phyloP scores from a whole-genome alignment of 192 early-diverging fungal species.

The Diversispora epigaea region DNA sequence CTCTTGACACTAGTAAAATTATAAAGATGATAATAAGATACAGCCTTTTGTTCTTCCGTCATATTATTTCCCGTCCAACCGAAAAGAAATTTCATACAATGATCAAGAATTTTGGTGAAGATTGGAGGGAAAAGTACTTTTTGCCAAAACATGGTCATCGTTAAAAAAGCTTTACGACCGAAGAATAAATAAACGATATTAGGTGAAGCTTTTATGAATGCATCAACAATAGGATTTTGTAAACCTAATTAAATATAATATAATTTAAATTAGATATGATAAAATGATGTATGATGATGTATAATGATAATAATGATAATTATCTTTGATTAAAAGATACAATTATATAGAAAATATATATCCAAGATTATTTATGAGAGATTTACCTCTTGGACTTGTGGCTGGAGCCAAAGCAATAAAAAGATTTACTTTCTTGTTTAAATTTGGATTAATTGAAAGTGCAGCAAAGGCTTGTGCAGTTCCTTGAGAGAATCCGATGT shows the following conservation, averaged over 20 bases:
- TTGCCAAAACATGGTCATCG: slow-evolving; percentile 83
- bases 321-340: background rate
- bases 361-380: no score
- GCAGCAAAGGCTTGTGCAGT: slow-evolving; percentile 87
- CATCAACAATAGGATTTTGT: slow-evolving; percentile 76
- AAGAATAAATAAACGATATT: slow-evolving; percentile 85
- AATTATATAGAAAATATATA: background rate
- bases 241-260: slow-evolving; percentile 50
- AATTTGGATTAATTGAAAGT: slow-evolving; percentile 70
- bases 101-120: slow-evolving; percentile 73
- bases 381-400: slow-evolving; percentile 71
- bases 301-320: no score
- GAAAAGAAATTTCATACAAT: slow-evolving; percentile 73
- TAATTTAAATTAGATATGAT: no score
- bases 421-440: slow-evolving; percentile 84
- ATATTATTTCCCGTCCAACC: slow-evolving; percentile 75
- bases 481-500: slow-evolving; percentile 97
- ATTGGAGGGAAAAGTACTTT: slow-evolving; percentile 70
- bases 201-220: slow-evolving; percentile 81
- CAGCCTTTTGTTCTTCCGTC: slow-evolving; percentile 70
- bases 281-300: no score
- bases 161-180: slow-evolving; percentile 80
- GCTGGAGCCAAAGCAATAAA: slow-evolving; percentile 92
- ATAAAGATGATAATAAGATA: slow-evolving; percentile 84
- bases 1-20: slow-evolving; percentile 86